Percentiles rank a stretch among this genome's conserved stretches.
These are phyloP conservation scores for Globisporangium radiosum DNA, from an alignment of 352 stramenopile genomes.

Conservation along the genomic window DNA sequence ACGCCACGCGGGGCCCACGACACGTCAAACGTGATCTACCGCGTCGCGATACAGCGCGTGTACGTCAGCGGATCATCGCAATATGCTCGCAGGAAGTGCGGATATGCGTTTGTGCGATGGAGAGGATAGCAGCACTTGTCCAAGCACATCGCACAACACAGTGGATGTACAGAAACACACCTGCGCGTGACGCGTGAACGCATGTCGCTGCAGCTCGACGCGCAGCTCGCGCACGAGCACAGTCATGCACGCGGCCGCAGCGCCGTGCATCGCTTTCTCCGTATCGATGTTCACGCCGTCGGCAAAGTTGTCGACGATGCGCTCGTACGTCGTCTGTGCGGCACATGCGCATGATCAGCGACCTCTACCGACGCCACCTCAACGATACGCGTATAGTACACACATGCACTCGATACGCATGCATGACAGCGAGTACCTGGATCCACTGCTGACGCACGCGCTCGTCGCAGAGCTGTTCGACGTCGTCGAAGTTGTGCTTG, in stretches of 20 bases:
- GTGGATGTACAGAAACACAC: no score
- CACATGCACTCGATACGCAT: neutral
- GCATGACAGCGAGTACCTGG: slow-evolving; percentile 11
- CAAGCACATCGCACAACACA: no score
- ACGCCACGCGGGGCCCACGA: slow-evolving; percentile 70
- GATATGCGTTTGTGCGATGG: no score
- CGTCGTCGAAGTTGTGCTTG: slow-evolving; percentile 74
- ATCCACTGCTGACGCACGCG: slow-evolving; percentile 48
- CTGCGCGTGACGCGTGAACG: slow-evolving; percentile 47
- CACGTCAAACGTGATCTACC: slow-evolving; percentile 78
- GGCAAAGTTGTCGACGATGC: slow-evolving; percentile 59
- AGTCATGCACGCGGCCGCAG: slow-evolving; percentile 36
- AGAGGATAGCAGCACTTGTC: no score
- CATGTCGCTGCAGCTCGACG: slow-evolving; percentile 34
- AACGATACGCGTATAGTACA: no score
- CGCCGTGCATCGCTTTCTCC: slow-evolving; percentile 54
- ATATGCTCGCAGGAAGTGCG: no score
- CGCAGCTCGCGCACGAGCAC: slow-evolving; percentile 62
- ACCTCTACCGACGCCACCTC: no score
- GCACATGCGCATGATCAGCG: no score
- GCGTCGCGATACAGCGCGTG: no score
- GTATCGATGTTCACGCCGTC: slow-evolving; percentile 85
- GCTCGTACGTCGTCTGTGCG: slow-evolving; percentile 38
- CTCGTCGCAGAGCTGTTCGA: slow-evolving; percentile 51
- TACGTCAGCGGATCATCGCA: no score